Base-by-base conservation (phyloP, 2,329 filamentous ascomycete species). In the Hypoxylon sp. region DNA sequence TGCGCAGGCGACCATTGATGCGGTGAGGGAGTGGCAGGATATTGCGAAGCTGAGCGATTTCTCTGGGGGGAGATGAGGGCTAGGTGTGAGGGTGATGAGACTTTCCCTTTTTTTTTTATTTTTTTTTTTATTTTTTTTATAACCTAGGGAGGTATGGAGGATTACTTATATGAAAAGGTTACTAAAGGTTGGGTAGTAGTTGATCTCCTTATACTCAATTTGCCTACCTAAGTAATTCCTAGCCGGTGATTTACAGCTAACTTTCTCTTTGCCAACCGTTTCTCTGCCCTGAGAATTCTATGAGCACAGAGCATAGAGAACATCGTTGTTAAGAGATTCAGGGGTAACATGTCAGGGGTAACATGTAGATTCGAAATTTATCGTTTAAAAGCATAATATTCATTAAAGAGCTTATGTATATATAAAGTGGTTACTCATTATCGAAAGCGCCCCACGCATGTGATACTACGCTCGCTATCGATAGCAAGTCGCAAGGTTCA, bases 11-110 rank as follows among this genome's bases (percentile, higher is more conserved):
- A 76, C 72, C 0, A 50, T 80, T 43, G 67, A 73, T 46, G 65
- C 74, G 10, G 57, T 82, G 41, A 75, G 78, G 9, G 74, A 76
- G 56, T 80, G 77, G 78, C 77, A 78, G 59, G 71, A 74, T 25
- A 60, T 81, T 7, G 70, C 73, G 45, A 63, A 32, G 21, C 65
- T 70, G 23, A 79, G 77, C 11, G 74, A 76, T 56, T 49, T 60
- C 17, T n/a, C 36, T 4, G 14, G 48, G 17, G 17, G 41, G 52
- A 9, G 34, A 53, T 21, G 60, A 9, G 14, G 28, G 6, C 19
- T 49, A 19, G 5, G 6, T 57, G n/a, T 13, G 21, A 28, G 14
- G 45, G 45, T 10, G 13, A 28, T 13, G 13, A 10, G 10, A 34
- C 23, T 34, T 32, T 17, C n/a, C n/a, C n/a, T n/a, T n/a, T n/a